Evolutionary conservation across 106 monocot species (phyloP).

Genomic region (Allium fistulosum): DNA sequence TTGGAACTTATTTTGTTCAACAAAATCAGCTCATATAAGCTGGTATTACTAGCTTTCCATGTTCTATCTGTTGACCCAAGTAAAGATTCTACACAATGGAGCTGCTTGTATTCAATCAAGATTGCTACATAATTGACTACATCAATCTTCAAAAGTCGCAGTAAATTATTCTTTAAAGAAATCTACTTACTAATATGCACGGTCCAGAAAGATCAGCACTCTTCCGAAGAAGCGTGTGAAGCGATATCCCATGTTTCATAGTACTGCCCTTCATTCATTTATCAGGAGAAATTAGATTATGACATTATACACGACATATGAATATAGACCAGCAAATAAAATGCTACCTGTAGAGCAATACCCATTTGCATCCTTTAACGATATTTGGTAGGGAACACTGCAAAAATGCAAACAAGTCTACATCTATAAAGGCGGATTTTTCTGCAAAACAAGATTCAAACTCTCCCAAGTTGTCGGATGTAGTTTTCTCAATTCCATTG

Average conservation of each 20-base stretch:
- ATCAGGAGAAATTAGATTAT: too few species aligned
- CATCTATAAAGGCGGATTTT: constrained; percentile 57
- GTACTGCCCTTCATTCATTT: constrained; percentile 74
- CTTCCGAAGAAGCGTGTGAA: constrained; percentile 71
- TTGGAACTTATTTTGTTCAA: too few species aligned
- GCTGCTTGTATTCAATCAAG: too few species aligned
- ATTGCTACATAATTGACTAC: too few species aligned
- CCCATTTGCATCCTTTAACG: constrained; percentile 86
- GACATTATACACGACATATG: too few species aligned
- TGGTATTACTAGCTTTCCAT: too few species aligned
- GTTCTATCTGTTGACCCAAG: too few species aligned
- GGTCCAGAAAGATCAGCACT: constrained; percentile 57
- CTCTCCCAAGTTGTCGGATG: constrained; percentile 2
- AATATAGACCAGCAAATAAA: neutral
- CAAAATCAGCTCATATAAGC: too few species aligned
- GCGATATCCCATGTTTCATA: constrained; percentile 90
- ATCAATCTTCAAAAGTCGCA: too few species aligned
- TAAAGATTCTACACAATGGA: too few species aligned
- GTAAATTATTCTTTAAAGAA: neutral
- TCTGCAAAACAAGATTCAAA: constrained; percentile 40
- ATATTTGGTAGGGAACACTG: constrained; percentile 80
- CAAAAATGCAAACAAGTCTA: constrained; percentile 65
- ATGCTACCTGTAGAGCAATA: constrained; percentile 77
- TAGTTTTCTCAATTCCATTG: constrained; percentile 3
- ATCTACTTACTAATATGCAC: constrained; percentile 58